Conservation (phyloP, 768 basidiomycete species). For the Boletus pseudo-olivaceus region DNA sequence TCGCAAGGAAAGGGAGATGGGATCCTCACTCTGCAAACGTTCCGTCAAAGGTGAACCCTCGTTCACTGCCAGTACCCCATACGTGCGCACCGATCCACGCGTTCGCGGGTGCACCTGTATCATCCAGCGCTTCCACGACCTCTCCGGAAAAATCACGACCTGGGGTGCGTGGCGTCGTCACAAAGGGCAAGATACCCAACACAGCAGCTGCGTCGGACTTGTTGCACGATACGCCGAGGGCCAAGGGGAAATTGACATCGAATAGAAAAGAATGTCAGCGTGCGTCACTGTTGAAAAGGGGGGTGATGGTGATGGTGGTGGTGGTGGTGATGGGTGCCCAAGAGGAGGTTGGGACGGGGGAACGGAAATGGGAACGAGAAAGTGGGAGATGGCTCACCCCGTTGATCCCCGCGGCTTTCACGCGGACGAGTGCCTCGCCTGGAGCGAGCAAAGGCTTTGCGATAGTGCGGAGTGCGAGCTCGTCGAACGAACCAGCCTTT, state of each 20-base stretch:
- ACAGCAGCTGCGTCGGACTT: conserved; percentile 32
- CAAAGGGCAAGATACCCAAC: conserved; percentile 28
- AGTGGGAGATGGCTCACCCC: conserved; percentile 19
- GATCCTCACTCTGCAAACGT: conserved; percentile 33
- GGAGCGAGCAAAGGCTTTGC: conserved; percentile 26
- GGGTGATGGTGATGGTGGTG: not conserved
- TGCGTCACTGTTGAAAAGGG: not conserved
- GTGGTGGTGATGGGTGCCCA: not conserved
- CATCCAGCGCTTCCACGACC: conserved; percentile 31
- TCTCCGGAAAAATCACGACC: conserved; percentile 35
- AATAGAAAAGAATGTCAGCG: not conserved
- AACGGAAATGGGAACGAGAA: not conserved
- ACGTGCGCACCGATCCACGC: conserved; percentile 31
- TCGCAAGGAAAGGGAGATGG: not conserved
- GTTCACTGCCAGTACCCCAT: conserved; percentile 33
- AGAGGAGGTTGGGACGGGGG: not conserved
- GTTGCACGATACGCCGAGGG: not conserved
- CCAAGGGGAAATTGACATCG: not conserved
- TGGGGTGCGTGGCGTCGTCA: conserved; percentile 30
- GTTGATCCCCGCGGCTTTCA: conserved; percentile 34
- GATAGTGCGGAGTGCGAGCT: conserved; percentile 21
- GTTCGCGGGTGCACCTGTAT: conserved; percentile 12
- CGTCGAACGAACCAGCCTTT: conserved; percentile 30
- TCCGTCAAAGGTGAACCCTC: conserved; percentile 33
- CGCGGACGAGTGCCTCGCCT: conserved; percentile 32